Conservation (phyloP, 306 rosid species). For the Calophaca sinica region DNA sequence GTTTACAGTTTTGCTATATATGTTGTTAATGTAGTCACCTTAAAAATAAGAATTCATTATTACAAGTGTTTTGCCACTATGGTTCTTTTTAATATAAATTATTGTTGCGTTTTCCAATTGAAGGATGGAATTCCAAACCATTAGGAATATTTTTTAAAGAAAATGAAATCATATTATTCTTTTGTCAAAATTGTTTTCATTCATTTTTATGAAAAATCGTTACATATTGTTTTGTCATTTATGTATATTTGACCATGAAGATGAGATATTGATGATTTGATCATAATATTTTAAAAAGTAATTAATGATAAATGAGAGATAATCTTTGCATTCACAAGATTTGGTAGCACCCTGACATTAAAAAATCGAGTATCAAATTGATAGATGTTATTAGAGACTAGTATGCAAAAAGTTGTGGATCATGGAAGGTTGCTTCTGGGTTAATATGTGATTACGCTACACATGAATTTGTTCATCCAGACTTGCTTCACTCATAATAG, state of each 20-base stretch:
- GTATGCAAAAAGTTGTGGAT: not conserved
- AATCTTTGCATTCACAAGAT: not conserved
- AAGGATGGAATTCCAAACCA: not conserved
- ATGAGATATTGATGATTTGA: constrained; percentile 9
- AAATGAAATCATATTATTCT: constrained; percentile 15
- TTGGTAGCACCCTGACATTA: not conserved
- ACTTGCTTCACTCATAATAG: constrained; percentile 25
- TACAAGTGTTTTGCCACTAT: not conserved
- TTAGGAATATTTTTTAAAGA: not conserved
- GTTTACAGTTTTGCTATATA: constrained; percentile 15
- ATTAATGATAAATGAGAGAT: constrained; percentile 3
- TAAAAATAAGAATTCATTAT: constrained; percentile 27
- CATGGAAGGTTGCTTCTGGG: constrained; percentile 15
- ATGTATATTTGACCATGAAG: constrained; percentile 13
- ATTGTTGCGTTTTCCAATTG: constrained; percentile 5
- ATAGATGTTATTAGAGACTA: constrained; percentile 13
- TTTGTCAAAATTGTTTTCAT: not conserved
- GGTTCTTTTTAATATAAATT: constrained; percentile 14
- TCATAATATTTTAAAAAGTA: not conserved
- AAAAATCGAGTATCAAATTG: not conserved
- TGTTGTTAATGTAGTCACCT: constrained; percentile 18
- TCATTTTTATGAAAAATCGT: not conserved
- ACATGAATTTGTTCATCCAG: constrained; percentile 7
- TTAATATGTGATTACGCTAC: constrained; percentile 13
- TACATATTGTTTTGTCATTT: constrained; percentile 11